Base-by-base conservation (phyloP, 2,329 filamentous ascomycete species). In the Cadophora sp. region DNA sequence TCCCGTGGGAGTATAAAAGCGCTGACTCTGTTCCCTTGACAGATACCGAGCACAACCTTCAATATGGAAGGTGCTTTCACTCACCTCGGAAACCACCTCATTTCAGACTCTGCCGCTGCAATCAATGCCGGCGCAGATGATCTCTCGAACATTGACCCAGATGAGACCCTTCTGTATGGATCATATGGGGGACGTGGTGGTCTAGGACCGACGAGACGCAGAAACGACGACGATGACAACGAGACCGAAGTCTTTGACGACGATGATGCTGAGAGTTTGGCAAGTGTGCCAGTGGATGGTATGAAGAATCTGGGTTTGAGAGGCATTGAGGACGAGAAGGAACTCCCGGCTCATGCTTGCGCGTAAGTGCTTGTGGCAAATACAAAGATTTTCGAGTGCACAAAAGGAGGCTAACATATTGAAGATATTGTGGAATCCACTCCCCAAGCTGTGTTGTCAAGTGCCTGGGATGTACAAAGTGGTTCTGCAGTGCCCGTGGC, bases 401-500 rank as follows among this genome's bases (percentile, higher is more conserved):
- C 60, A 27, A 26, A n/a, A 48, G 11, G 62, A 60, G 48, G 68
- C 66, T 78, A 77, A 75, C 79, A 72, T 68, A 58, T 64, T 65
- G 63, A 70, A 96, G 93, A 48, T 97, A 97, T 81, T 99, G 96
- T 79, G 96, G 96, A 68, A 99, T 99, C 72, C 96, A 99, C 83
- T 97, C 97, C 68, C 91, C 96, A 1, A 91, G 92, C 78, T 96
- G 92, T 73, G 97, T 99, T 67, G 96, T 99, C 75, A 98, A 97
- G 82, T 99, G 96, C 78, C 86, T 99, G 69, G 87, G 91, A 69
- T 99, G 96, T 84, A 95, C 89, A 83, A 99, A 98, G 79, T 99
- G 96, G 96, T 99, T 99, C 80, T 99, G 96, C 82, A 98, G 94
- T 81, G 94, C 95, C 69, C 92, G 95, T 76, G 95, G 96, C 73